Evolutionary conservation across 1,284 basidiomycete genomes (phyloP), one percentile per base, ranked within the genome.

Genomic region (Tremellales sp.): DNA sequence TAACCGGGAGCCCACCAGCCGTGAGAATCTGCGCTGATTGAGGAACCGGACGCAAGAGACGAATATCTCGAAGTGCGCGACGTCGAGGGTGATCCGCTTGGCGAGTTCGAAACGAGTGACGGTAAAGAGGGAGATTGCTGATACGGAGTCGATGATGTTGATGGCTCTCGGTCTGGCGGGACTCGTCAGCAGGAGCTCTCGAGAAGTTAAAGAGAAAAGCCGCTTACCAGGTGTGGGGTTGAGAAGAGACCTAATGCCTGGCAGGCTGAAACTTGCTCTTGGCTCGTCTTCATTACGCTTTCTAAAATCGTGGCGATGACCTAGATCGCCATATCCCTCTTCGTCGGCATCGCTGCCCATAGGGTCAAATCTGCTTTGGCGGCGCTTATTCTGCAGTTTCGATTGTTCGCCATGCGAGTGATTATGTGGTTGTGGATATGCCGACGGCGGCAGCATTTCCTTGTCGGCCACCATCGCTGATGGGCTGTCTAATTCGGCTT

Each of bases 1-100:
- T 68, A n/a, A n/a, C n/a, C 64, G 7, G 68, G 63, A 6, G 62
- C 60, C 70, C 70, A 73, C 68, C 70, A 70, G 8, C 67, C 63
- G 13, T 45, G 23, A 4, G 47, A 47, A n/a, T 56, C 45, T 6
- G 58, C 61, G 4, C 60, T 51, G 4, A 58, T 43, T 11, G 54
- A 45, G 11, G 64, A 61, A 23, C 26, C 50, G 4, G 67, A 68
- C 3, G 60, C 56, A 17, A 67, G 51, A 3, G 70, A 73, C 7
- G 68, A 65, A 46, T 66, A 70, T 3, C 70, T 60, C 1, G 68
- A 68, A 19, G 67, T 62, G 4, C 67, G 52, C 2, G 63, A 54
- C 5, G 62, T 61, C 4, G 58, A 64, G 2, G 70, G 67, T 1
- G 68, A 69, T 22, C 60, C 59, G 4, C 64, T 61, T 10, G 68